Base-by-base conservation (phyloP, 345 rosid genomes). In the Arabis hirsuta region DNA sequence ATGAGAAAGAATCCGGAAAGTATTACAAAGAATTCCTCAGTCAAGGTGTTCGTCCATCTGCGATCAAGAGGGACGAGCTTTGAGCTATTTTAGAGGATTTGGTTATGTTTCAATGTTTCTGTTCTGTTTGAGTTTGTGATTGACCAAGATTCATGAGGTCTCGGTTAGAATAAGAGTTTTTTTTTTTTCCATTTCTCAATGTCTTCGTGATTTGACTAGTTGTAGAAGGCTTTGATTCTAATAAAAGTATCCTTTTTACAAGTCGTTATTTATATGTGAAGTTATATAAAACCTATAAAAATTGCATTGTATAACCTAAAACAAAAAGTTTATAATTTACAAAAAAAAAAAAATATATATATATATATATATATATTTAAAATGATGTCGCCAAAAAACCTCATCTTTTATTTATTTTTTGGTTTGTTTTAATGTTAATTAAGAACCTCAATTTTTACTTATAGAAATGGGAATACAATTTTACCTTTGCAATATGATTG, bases 1-100 rank as follows among this genome's bases (percentile, higher is more conserved):
- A 84, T 41, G 82, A 80, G 10, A 82, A 82, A 55, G 46, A 31
- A 31, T 83, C 83, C 0, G 76, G 69, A 5, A 47, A 20, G 13
- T 83, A 53, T 12, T 53, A 53, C 14, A 53, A 27, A 53, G 58
- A 27, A 0, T 53, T 53, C 38, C 14, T 53, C 3, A 53, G 58
- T 27, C 4, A 26, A 26, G 58, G 58, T 16, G 54, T 51, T 6
- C 65, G 59, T 48, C 78, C 72, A 50, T 64, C 73, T 0, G 3
- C 10, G 12, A 24, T 55, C 41, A 64, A 36, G 42, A 74, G 9
- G 19, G 77, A 63, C 16, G 77, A 73, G 58, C 71, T 64, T 26
- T 73, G 27, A 60, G 22, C 8, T 24, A 9, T 27, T 3, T 41
- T 32, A 2, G 24, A 43, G 32, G 62, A 58, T 60, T 69, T 19